Evolutionary conservation across 2,329 filamentous ascomycete species (phyloP).

Genomic region (Fusarium scirpi): DNA sequence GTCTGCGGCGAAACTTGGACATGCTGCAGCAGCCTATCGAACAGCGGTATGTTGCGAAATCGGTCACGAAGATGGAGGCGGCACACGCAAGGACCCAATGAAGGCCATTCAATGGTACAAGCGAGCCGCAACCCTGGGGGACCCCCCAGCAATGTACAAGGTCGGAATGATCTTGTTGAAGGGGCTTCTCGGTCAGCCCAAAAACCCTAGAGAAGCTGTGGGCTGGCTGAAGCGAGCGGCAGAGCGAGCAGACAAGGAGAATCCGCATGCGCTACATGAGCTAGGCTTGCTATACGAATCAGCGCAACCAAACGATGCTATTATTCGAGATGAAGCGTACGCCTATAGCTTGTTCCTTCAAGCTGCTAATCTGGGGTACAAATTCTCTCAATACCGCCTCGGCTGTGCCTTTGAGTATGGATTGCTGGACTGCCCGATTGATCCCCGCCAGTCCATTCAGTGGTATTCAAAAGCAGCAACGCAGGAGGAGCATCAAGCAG

Average conservation of each 20-base stretch:
- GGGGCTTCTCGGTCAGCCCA: slow-evolving; percentile 87
- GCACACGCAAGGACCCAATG: slow-evolving; percentile 87
- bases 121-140: slow-evolving; percentile 87
- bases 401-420: slow-evolving; percentile 93
- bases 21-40: slow-evolving; percentile 88
- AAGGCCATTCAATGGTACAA: slow-evolving; percentile 99
- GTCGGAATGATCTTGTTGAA: slow-evolving; percentile 96
- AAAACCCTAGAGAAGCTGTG: slow-evolving; percentile 86
- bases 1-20: slow-evolving; percentile 89
- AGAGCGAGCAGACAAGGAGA: slow-evolving; percentile 86
- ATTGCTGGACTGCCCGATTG: slow-evolving; percentile 82
- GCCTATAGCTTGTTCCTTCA: slow-evolving; percentile 85
- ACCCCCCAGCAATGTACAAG: slow-evolving; percentile 97
- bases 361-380: slow-evolving; percentile 90
- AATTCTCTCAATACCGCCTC: slow-evolving; percentile 91
- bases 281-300: slow-evolving; percentile 76
- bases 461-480: slow-evolving; percentile 94
- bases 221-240: slow-evolving; percentile 94
- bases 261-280: slow-evolving; percentile 95
- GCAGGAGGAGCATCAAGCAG: slow-evolving; percentile 94
- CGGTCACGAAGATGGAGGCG: slow-evolving; percentile 92
- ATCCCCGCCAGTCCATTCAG: slow-evolving; percentile 85
- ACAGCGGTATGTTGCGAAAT: slow-evolving; percentile 98
- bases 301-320: slow-evolving; percentile 74
- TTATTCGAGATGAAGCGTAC: slow-evolving; percentile 85